Base-by-base conservation (phyloP, 2,329 filamentous ascomycete genomes). In the Aspergillus fructus region DNA sequence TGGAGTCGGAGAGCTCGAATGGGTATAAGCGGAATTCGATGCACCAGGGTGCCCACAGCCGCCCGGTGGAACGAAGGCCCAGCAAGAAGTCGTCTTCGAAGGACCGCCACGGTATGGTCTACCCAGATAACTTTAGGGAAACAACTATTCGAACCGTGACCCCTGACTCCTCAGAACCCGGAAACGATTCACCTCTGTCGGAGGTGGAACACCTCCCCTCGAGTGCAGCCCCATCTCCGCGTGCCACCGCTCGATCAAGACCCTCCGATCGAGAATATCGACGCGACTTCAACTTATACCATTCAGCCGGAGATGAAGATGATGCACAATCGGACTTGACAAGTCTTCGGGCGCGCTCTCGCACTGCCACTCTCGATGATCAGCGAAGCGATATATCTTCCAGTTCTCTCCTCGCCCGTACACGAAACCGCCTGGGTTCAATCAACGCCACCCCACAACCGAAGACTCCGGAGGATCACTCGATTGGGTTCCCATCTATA, bases 401-500 rank as follows among this genome's bases (percentile, higher is more conserved):
- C 17, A 69, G 64, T 42, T 67, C 66, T 15, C 68, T 74, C 39
- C 58, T 71, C 15, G 65, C 66, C 46, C 70, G 71, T 60, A 64
- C 68, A 13, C 67, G 75, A 51, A 71, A 69, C 53, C 71, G 74
- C 33, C 60, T 78, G 19, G 74, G 74, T 24, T 78, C 76, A 13
- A 68, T 78, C 49, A 77, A 75, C 55, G 70, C 74, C 34, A 64
- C 68, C 34, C 62, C 72, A 13, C 69, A 71, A 24, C 59, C 69
- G 15, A 76, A 76, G 52, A 61, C 66, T n/a, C 58, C 71, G 0
- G 76, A 78, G 33, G 76, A 79, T 43, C 66, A 68, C 23, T 58
- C 78, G 17, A 80, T 81, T 58, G 78, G 79, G 3, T 80, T 75
- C 58, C 79, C 78, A 17, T 80, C 79, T 12, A 78, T 80, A 39